These are phyloP conservation scores for Blepharisma japonicum DNA, from an alignment of 73 alveolate species.

Conservation along the genomic window DNA sequence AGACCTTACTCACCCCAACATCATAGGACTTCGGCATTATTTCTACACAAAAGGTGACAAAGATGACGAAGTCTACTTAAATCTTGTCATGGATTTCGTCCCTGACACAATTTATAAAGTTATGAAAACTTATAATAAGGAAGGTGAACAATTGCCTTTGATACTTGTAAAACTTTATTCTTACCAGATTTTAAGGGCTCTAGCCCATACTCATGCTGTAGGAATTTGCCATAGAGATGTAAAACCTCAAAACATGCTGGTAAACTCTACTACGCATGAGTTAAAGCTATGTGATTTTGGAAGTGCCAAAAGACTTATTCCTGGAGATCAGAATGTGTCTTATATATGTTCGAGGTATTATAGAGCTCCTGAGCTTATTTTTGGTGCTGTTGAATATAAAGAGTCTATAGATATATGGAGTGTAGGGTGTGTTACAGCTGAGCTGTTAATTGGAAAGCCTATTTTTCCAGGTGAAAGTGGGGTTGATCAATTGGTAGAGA, in stretches of 20 bases:
- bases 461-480: conserved; percentile 79
- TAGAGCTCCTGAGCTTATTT: conserved; percentile 85
- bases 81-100: conserved; percentile 71
- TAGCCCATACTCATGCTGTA: conserved; percentile 78
- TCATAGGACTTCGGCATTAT: conserved; percentile 64
- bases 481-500: conserved; percentile 64
- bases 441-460: conserved; percentile 66
- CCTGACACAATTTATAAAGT: conserved; percentile 65
- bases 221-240: conserved; percentile 81
- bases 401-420: conserved; percentile 84
- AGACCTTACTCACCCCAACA: conserved; percentile 88
- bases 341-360: conserved; percentile 68
- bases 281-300: conserved; percentile 86
- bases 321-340: conserved; percentile 81
- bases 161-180: conserved; percentile 85
- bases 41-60: conserved; percentile 86
- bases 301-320: conserved; percentile 75
- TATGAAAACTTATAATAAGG: conserved; percentile 77
- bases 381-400: conserved; percentile 66
- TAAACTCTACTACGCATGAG: conserved; percentile 46
- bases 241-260: conserved; percentile 73
- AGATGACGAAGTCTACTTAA: conserved; percentile 54
- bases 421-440: conserved; percentile 75
- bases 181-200: conserved; percentile 75
- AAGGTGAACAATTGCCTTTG: conserved; percentile 76